Percentiles rank a stretch among this genome's conserved stretches.
phyloP scores from a whole-genome alignment of 2,329 filamentous ascomycete genomes.

The Curvularia lunata region DNA sequence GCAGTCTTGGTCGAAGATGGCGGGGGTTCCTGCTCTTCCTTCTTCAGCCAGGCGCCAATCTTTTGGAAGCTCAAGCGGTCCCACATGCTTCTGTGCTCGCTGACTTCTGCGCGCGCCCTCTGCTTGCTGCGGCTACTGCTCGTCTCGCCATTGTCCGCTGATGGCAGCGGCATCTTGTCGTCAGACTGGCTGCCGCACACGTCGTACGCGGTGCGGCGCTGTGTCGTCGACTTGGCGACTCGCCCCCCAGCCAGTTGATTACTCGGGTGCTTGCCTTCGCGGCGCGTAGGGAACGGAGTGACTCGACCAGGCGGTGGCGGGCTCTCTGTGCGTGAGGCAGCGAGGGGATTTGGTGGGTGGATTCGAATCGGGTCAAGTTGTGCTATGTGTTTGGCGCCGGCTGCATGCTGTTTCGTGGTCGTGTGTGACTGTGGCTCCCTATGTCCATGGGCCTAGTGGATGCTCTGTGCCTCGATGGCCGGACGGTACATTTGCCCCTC shows the following conservation, averaged over 20 bases:
- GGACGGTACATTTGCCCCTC: constrained; percentile 3
- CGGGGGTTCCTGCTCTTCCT: constrained; percentile 45
- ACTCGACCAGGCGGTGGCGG: constrained; percentile 7
- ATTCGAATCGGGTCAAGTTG: constrained; percentile 27
- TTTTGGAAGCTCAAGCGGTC: constrained; percentile 48
- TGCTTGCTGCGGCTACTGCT: constrained; percentile 42
- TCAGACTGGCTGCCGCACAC: constrained; percentile 4
- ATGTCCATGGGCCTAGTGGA: constrained; percentile 36
- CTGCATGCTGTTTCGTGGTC: constrained; percentile 42
- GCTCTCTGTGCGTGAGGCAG: constrained; percentile 11
- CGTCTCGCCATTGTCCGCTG: constrained; percentile 36
- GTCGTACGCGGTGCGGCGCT: constrained; percentile 5
- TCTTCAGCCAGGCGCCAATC: constrained; percentile 51
- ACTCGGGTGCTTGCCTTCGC: constrained; percentile 13
- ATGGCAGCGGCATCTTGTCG: constrained; percentile 37
- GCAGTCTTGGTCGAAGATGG: constrained; percentile 19
- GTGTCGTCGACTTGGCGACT: constrained; percentile 21
- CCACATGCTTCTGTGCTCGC: constrained; percentile 47
- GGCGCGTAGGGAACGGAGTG: constrained; percentile 4
- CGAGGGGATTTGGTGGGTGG: constrained; percentile 21
- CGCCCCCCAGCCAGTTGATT: constrained; percentile 12
- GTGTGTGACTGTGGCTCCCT: constrained; percentile 38
- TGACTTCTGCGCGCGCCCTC: constrained; percentile 42
- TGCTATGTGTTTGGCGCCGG: constrained; percentile 42
- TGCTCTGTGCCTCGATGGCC: constrained; percentile 17